These are phyloP conservation scores for Fusarium sp. DNA, from an alignment of 2,329 filamentous ascomycete genomes.

Conservation along the genomic window DNA sequence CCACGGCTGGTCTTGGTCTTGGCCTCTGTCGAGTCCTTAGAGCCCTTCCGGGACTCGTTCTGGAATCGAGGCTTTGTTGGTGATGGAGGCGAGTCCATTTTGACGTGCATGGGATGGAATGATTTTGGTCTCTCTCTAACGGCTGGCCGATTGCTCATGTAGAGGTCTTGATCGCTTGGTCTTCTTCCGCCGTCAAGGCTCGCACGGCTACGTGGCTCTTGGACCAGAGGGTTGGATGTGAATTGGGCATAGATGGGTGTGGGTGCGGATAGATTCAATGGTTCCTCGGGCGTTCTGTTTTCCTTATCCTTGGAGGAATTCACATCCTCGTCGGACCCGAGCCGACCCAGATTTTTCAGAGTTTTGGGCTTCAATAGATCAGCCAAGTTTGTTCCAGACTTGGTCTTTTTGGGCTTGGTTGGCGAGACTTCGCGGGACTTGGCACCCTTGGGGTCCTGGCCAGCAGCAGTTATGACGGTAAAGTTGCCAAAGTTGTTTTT, in stretches of 20 bases:
- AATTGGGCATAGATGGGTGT: slow-evolving; percentile 90
- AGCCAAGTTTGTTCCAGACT: slow-evolving; percentile 87
- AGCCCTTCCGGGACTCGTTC: slow-evolving; percentile 45
- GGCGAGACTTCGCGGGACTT: slow-evolving; percentile 65
- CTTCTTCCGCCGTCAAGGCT: slow-evolving; percentile 47
- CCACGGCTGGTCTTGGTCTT: slow-evolving; percentile 59
- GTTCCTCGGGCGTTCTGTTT: slow-evolving; percentile 75
- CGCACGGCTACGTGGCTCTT: slow-evolving; percentile 39
- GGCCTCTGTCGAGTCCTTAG: slow-evolving; percentile 48
- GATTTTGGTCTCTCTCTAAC: slow-evolving; percentile 67
- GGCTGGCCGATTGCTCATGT: slow-evolving; percentile 37
- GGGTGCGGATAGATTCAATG: slow-evolving; percentile 49
- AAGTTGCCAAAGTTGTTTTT: slow-evolving; percentile 61
- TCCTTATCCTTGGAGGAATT: slow-evolving; percentile 81
- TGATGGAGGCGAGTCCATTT: slow-evolving; percentile 42
- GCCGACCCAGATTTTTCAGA: slow-evolving; percentile 74
- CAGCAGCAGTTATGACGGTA: slow-evolving; percentile 61
- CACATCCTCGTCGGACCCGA: slow-evolving; percentile 67
- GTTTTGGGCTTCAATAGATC: slow-evolving; percentile 84
- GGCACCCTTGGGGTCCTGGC: slow-evolving; percentile 58
- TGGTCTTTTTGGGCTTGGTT: slow-evolving; percentile 81
- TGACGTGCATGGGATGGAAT: slow-evolving; percentile 57
- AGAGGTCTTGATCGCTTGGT: slow-evolving; percentile 39
- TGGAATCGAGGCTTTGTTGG: slow-evolving; percentile 43
- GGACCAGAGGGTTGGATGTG: slow-evolving; percentile 49